Base-by-base conservation (phyloP, 441 rosid species). In the Melastoma candidum region DNA sequence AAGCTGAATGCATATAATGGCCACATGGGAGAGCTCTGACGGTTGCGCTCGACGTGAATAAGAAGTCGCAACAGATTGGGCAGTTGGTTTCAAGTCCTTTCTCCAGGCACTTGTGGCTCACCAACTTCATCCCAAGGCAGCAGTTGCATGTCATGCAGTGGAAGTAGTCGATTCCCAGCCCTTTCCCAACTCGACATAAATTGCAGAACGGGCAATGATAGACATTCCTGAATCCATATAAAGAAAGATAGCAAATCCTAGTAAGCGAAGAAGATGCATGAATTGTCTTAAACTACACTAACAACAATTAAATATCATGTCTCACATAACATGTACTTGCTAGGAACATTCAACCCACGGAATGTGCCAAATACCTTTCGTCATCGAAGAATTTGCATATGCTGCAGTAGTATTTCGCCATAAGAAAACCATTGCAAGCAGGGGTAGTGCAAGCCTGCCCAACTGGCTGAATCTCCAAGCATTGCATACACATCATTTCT, bases 401-500 rank as follows among this genome's bases (percentile, higher is more conserved):
- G 47, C 61, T 77, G 78, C 99, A 93, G 51, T 75, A 89, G 66
- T 86, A 87, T 59, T 89, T 84, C 12, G 96, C 97, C 97, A 89
- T 89, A 49, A 85, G 73, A 59, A 86, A 74, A 32, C 73, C 73
- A 26, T 61, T 73, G 71, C 99, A 93, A n/a, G 76, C 80, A 63
- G 78, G 76, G 53, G 93, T 78, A 7, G 68, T 66, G 70, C 97
- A 93, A 63, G 67, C 69, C 47, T 79, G 83, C 63, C 83, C 93
- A 63, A 86, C 77, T n/a, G 95, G 93, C 70, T 89, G 99, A 73
- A 89, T 73, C 70, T 71, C 51, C 51, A 86, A 80, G 71, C 99
- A 93, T 12, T 65, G 71, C 96, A 93, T 93, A 69, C 99, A 93
- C 97, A 93, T 86, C 96, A 89, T 93, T 76, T 89, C 95, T 53